Evolutionary conservation across 1,284 basidiomycete genomes (phyloP).

Genomic region (Ganoderma lucidum): DNA sequence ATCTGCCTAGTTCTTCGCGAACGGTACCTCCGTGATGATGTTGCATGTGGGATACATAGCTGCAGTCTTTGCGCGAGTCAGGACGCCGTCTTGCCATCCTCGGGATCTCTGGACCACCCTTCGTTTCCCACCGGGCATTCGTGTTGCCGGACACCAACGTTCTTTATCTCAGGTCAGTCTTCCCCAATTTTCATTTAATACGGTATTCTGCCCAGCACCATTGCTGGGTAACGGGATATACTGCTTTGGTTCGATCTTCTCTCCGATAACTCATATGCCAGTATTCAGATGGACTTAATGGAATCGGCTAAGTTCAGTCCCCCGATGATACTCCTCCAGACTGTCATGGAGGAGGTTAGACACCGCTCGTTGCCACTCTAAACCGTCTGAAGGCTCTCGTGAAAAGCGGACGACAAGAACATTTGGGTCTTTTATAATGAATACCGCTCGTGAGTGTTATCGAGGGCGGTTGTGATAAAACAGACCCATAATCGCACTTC

Average conservation of each 20-base stretch:
- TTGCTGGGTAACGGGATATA: neutral
- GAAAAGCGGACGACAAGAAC: slow-evolving; percentile 81
- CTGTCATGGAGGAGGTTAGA: slow-evolving; percentile 95
- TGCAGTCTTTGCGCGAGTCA: slow-evolving; percentile 70
- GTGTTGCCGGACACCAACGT: slow-evolving; percentile 95
- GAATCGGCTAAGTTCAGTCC: slow-evolving; percentile 79
- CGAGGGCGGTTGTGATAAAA: neutral
- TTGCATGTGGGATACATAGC: slow-evolving; percentile 85
- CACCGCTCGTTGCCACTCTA: slow-evolving; percentile 94
- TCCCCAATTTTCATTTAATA: neutral
- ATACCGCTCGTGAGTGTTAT: slow-evolving; percentile 72
- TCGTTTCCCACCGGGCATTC: slow-evolving; percentile 73
- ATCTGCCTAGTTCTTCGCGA: slow-evolving; percentile 83
- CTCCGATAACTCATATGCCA: slow-evolving; percentile 18
- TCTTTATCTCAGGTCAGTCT: slow-evolving; percentile 83
- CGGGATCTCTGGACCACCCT: slow-evolving; percentile 53
- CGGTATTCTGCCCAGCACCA: neutral
- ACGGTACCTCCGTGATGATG: slow-evolving; percentile 93
- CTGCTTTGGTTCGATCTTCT: neutral
- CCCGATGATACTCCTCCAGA: slow-evolving; percentile 92
- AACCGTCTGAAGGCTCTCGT: slow-evolving; percentile 89
- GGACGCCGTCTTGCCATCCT: slow-evolving; percentile 52
- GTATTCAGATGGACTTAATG: slow-evolving; percentile 87
- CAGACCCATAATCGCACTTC: slow-evolving; percentile 7
- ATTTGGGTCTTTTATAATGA: slow-evolving; percentile 95